Percentiles rank a stretch among this genome's conserved stretches.
Evolutionary conservation across 1,284 basidiomycete species (phyloP).

Genomic region (Peniophora sp.): DNA sequence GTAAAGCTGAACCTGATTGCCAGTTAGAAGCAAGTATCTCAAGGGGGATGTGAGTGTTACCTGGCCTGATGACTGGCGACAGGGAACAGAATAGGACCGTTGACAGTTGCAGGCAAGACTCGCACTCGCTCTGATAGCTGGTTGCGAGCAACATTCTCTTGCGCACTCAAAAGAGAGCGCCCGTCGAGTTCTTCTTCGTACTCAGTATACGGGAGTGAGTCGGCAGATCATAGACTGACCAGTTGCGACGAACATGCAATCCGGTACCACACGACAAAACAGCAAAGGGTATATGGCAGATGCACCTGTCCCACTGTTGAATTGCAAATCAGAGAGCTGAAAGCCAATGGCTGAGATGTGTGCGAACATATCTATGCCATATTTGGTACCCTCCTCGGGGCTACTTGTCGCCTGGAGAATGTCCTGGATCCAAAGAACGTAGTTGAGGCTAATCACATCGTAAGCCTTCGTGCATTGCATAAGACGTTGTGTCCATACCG

Average conservation of each 20-base stretch:
- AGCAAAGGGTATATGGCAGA: slow-evolving; percentile 87
- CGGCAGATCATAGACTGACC: slow-evolving; percentile 50
- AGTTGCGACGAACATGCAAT: slow-evolving; percentile 62
- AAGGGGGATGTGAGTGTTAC: not conserved
- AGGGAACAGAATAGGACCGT: slow-evolving; percentile 39
- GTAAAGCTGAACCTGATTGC: slow-evolving; percentile 52
- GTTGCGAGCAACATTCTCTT: slow-evolving; percentile 49
- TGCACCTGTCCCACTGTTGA: slow-evolving; percentile 70
- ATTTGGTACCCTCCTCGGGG: slow-evolving; percentile 10
- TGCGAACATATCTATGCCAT: slow-evolving; percentile 50
- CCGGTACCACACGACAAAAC: slow-evolving; percentile 45
- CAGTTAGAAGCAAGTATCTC: not conserved
- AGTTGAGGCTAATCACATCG: slow-evolving; percentile 58
- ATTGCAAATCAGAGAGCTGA: slow-evolving; percentile 3
- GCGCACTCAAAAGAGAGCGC: slow-evolving; percentile 46
- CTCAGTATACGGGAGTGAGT: no score
- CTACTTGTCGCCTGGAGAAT: slow-evolving; percentile 23
- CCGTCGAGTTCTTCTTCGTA: slow-evolving; percentile 71
- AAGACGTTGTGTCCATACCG: slow-evolving; percentile 33
- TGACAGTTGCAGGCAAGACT: slow-evolving; percentile 30
- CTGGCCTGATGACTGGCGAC: slow-evolving; percentile 5
- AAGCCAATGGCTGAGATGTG: not conserved
- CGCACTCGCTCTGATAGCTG: slow-evolving; percentile 40
- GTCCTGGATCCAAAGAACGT: slow-evolving; percentile 68
- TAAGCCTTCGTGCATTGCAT: not conserved